A percentile compares a stretch with the other conserved stretches of the same genome.
Evolutionary conservation across 2,329 filamentous ascomycete genomes (phyloP).

Genomic region (Phoma sp.): DNA sequence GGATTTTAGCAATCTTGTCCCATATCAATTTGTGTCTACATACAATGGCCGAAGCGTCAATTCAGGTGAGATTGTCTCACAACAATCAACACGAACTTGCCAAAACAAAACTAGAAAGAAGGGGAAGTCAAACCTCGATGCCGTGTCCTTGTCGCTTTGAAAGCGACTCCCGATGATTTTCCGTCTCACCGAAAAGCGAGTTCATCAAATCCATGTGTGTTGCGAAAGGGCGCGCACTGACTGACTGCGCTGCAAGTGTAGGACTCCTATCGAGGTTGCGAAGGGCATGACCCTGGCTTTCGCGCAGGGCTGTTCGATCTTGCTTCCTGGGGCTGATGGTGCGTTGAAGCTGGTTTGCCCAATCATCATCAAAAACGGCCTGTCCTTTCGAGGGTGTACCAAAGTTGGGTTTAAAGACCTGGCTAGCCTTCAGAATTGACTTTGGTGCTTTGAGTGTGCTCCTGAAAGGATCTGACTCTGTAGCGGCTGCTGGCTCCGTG

Average conservation of each 20-base stretch:
- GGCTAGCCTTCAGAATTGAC: slow-evolving; percentile 58
- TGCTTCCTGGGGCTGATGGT: slow-evolving; percentile 95
- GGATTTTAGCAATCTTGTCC: slow-evolving; percentile 49
- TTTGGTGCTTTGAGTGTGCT: slow-evolving; percentile 51
- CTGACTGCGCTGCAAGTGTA: slow-evolving; percentile 42
- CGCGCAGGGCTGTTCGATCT: slow-evolving; percentile 76
- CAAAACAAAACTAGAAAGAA: slow-evolving; percentile 46
- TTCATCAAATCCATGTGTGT: slow-evolving; percentile 97
- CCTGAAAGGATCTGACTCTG: slow-evolving; percentile 38
- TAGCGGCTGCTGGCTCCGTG: slow-evolving; percentile 70
- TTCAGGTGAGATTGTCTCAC: slow-evolving; percentile 43
- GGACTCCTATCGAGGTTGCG: slow-evolving; percentile 54
- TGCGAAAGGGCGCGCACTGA: slow-evolving; percentile 68
- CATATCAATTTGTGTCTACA: slow-evolving; percentile 53
- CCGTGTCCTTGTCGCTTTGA: slow-evolving; percentile 65
- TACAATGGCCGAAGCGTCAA: slow-evolving; percentile 49
- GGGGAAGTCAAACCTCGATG: slow-evolving; percentile 85
- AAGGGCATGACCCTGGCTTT: slow-evolving; percentile 67
- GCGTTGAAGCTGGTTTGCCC: slow-evolving; percentile 91
- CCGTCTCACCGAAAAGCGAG: slow-evolving; percentile 77
- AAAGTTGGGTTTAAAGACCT: slow-evolving; percentile 40
- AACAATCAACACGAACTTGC: slow-evolving; percentile 50
- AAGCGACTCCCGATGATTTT: slow-evolving; percentile 60
- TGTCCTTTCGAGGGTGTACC: slow-evolving; percentile 63
- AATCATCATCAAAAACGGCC: slow-evolving; percentile 75